Evolutionary conservation across 2,329 filamentous ascomycete species (phyloP).

Genomic region (Elsinoe australis): DNA sequence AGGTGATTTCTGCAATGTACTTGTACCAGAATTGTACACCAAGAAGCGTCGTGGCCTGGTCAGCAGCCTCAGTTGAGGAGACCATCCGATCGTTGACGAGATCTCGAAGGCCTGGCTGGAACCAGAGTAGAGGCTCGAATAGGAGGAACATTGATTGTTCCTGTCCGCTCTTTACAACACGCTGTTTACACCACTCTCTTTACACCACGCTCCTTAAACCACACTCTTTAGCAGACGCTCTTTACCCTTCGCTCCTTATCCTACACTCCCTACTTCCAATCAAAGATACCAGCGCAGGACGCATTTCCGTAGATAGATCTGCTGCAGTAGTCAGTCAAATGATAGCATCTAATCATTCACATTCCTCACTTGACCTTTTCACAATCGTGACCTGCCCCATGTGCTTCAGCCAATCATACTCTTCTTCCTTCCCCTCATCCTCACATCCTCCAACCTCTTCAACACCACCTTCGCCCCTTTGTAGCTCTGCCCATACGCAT

Average conservation of each 20-base stretch:
- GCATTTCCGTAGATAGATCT: slow-evolving; percentile 7
- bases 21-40: slow-evolving; percentile 9
- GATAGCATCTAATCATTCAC: slow-evolving; percentile 9
- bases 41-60: slow-evolving; percentile 11
- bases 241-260: too few species aligned
- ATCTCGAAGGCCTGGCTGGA: neutral
- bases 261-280: neutral
- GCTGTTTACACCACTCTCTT: neutral
- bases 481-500: slow-evolving; percentile 64
- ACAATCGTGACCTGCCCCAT: too few species aligned
- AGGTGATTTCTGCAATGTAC: neutral
- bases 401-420: slow-evolving; percentile 75
- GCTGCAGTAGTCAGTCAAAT: slow-evolving; percentile 2
- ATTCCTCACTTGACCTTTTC: neutral
- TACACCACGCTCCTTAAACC: neutral
- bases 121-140: neutral
- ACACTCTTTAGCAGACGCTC: neutral
- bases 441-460: slow-evolving; percentile 80
- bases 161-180: neutral
- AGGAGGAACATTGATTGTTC: slow-evolving; percentile 8
- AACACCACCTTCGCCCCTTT: slow-evolving; percentile 68
- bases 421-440: slow-evolving; percentile 88
- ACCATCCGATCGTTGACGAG: neutral
- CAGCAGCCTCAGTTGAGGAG: slow-evolving; percentile 13
- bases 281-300: neutral